Conservation (phyloP, 192 early-diverging fungal species). For the Coemansia pectinata region DNA sequence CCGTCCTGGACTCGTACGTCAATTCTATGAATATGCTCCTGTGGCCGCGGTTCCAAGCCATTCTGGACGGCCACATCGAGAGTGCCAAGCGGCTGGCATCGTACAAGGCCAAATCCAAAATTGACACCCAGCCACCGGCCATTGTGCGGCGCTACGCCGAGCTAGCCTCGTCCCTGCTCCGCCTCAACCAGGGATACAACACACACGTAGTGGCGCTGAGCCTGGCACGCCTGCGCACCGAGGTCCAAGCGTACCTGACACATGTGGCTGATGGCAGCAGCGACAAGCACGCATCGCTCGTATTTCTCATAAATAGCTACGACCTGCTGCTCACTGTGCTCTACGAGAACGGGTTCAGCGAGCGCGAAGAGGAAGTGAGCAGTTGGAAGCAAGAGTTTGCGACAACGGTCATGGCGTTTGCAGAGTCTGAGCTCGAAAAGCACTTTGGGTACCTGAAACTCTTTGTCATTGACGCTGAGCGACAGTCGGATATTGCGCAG, state of each 20-base stretch:
- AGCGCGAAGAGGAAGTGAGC: slow-evolving; percentile 49
- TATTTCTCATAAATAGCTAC: slow-evolving; percentile 95
- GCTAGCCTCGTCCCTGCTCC: slow-evolving; percentile 86
- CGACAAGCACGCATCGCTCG: slow-evolving; percentile 67
- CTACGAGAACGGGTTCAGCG: slow-evolving; percentile 58
- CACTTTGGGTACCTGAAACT: slow-evolving; percentile 79
- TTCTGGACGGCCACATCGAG: slow-evolving; percentile 92
- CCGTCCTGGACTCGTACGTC: slow-evolving; percentile 81
- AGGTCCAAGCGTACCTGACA: slow-evolving; percentile 74
- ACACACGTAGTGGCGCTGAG: slow-evolving; percentile 79
- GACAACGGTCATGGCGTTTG: slow-evolving; percentile 70
- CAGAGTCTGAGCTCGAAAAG: slow-evolving; percentile 82
- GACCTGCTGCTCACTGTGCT: slow-evolving; percentile 85
- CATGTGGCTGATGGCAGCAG: slow-evolving; percentile 71
- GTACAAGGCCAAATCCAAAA: slow-evolving; percentile 59
- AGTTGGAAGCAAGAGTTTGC: slow-evolving; percentile 48
- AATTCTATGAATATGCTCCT: slow-evolving; percentile 92
- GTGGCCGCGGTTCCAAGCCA: slow-evolving; percentile 83
- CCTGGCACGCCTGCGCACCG: slow-evolving; percentile 69
- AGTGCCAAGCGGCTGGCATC: slow-evolving; percentile 74
- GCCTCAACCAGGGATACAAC: slow-evolving; percentile 84
- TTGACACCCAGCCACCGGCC: slow-evolving; percentile 51
- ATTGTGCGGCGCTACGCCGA: slow-evolving; percentile 84
- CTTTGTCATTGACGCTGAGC: slow-evolving; percentile 75
- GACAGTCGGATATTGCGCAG: slow-evolving; percentile 60